These are phyloP conservation scores for Salix purpurea DNA, from an alignment of 345 rosid genomes.

Conservation along the genomic window DNA sequence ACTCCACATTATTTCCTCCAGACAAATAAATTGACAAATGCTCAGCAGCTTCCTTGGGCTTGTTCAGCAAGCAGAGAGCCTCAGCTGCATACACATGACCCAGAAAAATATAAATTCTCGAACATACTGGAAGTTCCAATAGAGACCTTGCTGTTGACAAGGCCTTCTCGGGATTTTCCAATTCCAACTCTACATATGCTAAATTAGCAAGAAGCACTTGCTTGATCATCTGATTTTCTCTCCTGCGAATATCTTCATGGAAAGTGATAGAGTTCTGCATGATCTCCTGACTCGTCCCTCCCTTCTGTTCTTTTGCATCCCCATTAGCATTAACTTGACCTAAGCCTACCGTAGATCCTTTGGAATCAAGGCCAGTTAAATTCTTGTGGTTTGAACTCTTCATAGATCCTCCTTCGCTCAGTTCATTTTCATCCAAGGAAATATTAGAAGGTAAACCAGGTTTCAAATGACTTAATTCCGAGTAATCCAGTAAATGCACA, in stretches of 20 bases:
- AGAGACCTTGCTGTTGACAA: slow-evolving; percentile 66
- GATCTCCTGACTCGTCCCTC: slow-evolving; percentile 61
- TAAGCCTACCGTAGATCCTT: slow-evolving; percentile 36
- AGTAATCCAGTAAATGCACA: slow-evolving; percentile 54
- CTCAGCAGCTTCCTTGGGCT: slow-evolving; percentile 70
- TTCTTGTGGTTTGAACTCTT: slow-evolving; percentile 38
- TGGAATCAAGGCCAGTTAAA: slow-evolving; percentile 37
- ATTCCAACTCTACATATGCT: slow-evolving; percentile 84
- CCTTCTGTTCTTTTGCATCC: slow-evolving; percentile 71
- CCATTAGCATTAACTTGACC: slow-evolving; percentile 58
- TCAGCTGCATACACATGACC: slow-evolving; percentile 88
- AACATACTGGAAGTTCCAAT: slow-evolving; percentile 62
- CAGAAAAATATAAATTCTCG: slow-evolving; percentile 64
- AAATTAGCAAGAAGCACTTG: slow-evolving; percentile 74
- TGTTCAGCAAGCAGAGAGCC: slow-evolving; percentile 85
- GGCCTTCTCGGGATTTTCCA: slow-evolving; percentile 78
- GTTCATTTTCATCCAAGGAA: slow-evolving; percentile 45
- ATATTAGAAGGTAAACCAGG: slow-evolving; percentile 34
- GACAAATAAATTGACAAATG: slow-evolving; percentile 66
- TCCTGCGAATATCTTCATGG: slow-evolving; percentile 42
- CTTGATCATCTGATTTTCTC: slow-evolving; percentile 57
- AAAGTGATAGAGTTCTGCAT: slow-evolving; percentile 55
- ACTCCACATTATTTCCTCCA: slow-evolving; percentile 49
- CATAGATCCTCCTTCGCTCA: slow-evolving; percentile 33
- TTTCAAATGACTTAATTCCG: slow-evolving; percentile 37